phyloP scores from a whole-genome alignment of 1,139 yeast genomes.

The Sugiyamaella pinicola region DNA sequence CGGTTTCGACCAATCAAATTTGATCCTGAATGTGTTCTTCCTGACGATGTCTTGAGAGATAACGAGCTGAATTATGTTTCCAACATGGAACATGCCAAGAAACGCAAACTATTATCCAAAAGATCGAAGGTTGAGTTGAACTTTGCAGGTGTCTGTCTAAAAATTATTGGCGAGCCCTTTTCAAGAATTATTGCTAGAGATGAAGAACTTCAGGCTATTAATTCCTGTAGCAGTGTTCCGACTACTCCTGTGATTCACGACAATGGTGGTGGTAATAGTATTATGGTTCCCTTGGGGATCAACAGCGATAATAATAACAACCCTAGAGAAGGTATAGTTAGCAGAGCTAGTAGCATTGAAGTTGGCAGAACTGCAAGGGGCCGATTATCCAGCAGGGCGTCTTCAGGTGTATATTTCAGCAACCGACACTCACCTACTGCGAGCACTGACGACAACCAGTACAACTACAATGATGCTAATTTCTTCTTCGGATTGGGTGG shows the following conservation, averaged over 20 bases:
- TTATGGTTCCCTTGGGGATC: background rate
- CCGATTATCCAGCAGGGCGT: constrained; percentile 16
- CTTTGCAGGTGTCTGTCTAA: constrained; percentile 7
- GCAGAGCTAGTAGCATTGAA: constrained; percentile 21
- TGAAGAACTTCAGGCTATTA: background rate
- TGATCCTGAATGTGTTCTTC: constrained; percentile 8
- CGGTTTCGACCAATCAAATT: background rate
- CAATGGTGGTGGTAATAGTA: background rate
- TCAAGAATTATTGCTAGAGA: constrained; percentile 5
- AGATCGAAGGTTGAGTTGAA: background rate
- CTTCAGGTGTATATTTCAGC: constrained; percentile 4
- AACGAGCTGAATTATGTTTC: constrained; percentile 12
- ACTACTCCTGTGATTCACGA: background rate
- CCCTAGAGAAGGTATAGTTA: constrained; percentile 5
- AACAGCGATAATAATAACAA: background rate
- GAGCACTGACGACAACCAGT: background rate
- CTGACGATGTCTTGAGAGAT: constrained; percentile 3
- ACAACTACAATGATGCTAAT: background rate
- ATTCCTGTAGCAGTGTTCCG: background rate
- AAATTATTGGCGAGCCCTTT: constrained; percentile 18
- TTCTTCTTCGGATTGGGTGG: constrained; percentile 11
- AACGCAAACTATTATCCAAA: constrained; percentile 2
- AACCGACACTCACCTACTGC: constrained; percentile 2
- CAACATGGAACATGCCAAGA: constrained; percentile 18
- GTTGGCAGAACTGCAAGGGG: constrained; percentile 19